These are phyloP conservation scores for Hymenochaete sp. DNA, from an alignment of 1,284 basidiomycete species.

Conservation along the genomic window DNA sequence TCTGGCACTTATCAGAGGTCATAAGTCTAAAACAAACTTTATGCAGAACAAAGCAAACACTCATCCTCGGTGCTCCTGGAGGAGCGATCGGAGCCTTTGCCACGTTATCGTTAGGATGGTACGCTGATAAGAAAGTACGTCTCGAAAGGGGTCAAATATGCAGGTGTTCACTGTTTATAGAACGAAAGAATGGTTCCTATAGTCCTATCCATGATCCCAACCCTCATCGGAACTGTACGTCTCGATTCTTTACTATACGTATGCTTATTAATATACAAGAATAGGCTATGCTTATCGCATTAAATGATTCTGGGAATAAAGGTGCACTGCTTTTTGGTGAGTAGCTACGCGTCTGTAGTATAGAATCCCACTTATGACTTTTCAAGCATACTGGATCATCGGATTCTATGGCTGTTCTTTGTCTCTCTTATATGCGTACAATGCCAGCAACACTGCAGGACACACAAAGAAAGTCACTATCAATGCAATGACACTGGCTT, in stretches of 20 bases:
- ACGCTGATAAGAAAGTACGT: conserved; percentile 50
- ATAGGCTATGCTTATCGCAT: conserved; percentile 54
- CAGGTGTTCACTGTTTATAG: conserved; percentile 25
- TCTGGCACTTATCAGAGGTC: no score
- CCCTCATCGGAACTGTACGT: conserved; percentile 50
- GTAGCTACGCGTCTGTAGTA: conserved; percentile 8
- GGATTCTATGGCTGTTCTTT: conserved; percentile 53
- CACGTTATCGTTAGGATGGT: conserved; percentile 51
- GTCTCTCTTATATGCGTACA: conserved; percentile 56
- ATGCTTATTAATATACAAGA: no score
- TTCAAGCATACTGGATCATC: conserved; percentile 44
- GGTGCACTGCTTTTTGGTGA: conserved; percentile 51
- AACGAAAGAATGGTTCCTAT: conserved; percentile 58
- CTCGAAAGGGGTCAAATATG: conserved; percentile 1
- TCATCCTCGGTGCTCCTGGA: conserved; percentile 54
- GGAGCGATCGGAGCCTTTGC: conserved; percentile 43
- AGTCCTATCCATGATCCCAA: conserved; percentile 50
- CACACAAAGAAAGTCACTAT: conserved; percentile 62
- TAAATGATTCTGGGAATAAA: conserved; percentile 42
- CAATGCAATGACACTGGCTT: conserved; percentile 50
- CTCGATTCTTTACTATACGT: no score
- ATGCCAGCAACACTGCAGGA: conserved; percentile 57
- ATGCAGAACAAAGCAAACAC: conserved; percentile 46
- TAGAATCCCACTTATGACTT: neutral
- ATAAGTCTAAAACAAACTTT: neutral